Conservation (phyloP, 805 yeast species). For the Nakazawaea laoshanensis region DNA sequence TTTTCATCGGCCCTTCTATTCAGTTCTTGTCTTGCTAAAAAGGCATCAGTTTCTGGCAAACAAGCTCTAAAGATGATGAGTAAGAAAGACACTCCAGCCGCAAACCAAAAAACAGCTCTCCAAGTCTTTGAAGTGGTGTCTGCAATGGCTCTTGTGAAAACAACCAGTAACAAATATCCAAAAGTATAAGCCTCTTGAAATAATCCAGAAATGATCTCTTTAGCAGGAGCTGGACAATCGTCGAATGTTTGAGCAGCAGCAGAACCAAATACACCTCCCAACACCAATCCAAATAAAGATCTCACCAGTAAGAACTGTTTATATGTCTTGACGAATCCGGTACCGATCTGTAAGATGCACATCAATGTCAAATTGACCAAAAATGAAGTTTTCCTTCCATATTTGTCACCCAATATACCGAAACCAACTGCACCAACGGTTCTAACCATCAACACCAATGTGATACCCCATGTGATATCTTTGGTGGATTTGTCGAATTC, state of each 20-base stretch:
- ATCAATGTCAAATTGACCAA: conserved; percentile 43
- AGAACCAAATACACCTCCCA: conserved; percentile 68
- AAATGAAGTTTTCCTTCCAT: conserved; percentile 65
- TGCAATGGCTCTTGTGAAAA: conserved; percentile 53
- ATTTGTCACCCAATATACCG: conserved; percentile 52
- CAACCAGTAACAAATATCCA: conserved; percentile 57
- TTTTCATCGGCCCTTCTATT: conserved; percentile 21
- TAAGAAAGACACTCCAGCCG: conserved; percentile 53
- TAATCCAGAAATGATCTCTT: conserved; percentile 56
- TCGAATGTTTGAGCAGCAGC: conserved; percentile 61
- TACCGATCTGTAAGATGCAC: conserved; percentile 50
- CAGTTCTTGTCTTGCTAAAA: conserved; percentile 24
- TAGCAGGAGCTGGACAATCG: conserved; percentile 49
- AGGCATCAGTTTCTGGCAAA: conserved; percentile 54
- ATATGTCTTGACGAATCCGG: conserved; percentile 57
- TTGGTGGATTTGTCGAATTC: conserved; percentile 34
- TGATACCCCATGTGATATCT: conserved; percentile 65
- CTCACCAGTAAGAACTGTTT: conserved; percentile 52
- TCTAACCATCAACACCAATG: conserved; percentile 63
- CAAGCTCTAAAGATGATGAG: conserved; percentile 46
- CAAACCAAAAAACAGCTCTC: conserved; percentile 67
- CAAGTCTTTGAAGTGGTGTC: conserved; percentile 25
- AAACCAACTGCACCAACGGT: conserved; percentile 64
- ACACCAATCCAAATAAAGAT: conserved; percentile 57
- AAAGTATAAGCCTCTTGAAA: conserved; percentile 53